phyloP scores from a whole-genome alignment of 2,329 filamentous ascomycete genomes.

The Pseudocercospora fijiensis region DNA sequence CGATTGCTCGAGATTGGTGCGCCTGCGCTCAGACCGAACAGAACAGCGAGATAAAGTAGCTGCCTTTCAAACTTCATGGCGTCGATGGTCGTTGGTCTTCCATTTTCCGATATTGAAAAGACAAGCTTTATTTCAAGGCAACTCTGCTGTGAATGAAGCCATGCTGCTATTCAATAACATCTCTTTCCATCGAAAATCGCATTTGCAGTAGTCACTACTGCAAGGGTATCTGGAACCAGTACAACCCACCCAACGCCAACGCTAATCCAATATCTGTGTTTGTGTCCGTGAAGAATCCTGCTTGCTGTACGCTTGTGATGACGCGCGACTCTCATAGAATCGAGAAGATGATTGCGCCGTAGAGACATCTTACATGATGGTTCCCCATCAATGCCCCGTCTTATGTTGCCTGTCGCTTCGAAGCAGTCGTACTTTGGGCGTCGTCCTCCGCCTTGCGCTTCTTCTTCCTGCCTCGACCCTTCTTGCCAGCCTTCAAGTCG shows the following conservation, averaged over 20 bases:
- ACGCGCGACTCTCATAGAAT: background rate
- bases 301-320: background rate
- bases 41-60: background rate
- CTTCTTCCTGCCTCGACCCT: conserved; percentile 34
- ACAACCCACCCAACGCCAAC: conserved; percentile 15
- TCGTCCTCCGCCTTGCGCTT: conserved; percentile 35
- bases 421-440: conserved; percentile 12
- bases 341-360: no score
- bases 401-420: conserved; percentile 8
- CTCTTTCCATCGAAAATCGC: background rate
- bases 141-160: background rate
- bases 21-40: background rate
- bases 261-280: conserved; percentile 12
- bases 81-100: background rate
- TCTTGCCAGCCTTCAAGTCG: conserved; percentile 38
- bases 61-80: background rate
- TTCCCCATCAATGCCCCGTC: background rate
- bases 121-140: background rate
- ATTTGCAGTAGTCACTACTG: conserved; percentile 3
- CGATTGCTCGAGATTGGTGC: background rate
- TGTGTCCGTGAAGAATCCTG: background rate
- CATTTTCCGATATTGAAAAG: background rate
- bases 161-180: no score
- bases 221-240: conserved; percentile 18
- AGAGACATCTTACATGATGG: background rate